Evolutionary conservation across 495 filamentous ascomycete species (phyloP).

Genomic region (Sabuloglossum arenarium): DNA sequence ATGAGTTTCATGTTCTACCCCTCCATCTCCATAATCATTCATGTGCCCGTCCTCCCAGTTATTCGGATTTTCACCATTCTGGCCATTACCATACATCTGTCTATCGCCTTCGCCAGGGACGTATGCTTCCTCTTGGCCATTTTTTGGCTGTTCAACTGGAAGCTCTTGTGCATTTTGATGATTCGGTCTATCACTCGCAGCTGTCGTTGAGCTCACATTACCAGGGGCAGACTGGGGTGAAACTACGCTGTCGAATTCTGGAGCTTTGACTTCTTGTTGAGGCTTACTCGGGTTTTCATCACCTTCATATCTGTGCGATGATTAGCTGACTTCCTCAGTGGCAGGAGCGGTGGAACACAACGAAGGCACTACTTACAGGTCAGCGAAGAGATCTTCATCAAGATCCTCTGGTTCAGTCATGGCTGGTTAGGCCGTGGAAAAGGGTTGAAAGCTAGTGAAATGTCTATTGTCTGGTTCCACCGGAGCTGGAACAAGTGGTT

Average conservation of each 20-base stretch:
- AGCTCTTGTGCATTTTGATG: background rate
- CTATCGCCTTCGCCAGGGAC: constrained; percentile 6
- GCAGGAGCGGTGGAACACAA: background rate
- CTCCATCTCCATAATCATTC: constrained; percentile 25
- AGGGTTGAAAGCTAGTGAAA: background rate
- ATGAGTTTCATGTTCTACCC: constrained; percentile 24
- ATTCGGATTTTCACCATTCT: constrained; percentile 15
- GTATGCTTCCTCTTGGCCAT: background rate
- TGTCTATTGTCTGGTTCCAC: background rate
- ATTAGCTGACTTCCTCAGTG: background rate
- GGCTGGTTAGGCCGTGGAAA: background rate
- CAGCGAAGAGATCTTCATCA: constrained; percentile 95
- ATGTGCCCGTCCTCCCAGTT: constrained; percentile 9
- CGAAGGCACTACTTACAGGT: constrained; percentile 47
- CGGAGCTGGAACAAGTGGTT: background rate
- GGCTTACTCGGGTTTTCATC: background rate
- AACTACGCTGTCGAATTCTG: background rate
- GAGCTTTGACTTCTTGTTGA: background rate
- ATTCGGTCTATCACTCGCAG: background rate
- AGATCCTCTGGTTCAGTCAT: constrained; percentile 84
- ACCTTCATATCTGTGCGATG: background rate
- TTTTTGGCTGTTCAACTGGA: background rate
- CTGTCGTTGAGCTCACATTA: background rate
- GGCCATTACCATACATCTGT: constrained; percentile 21
- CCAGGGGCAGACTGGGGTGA: background rate